Conservation (phyloP, 208 protist species). For the Tritrichomonas foetus region DNA sequence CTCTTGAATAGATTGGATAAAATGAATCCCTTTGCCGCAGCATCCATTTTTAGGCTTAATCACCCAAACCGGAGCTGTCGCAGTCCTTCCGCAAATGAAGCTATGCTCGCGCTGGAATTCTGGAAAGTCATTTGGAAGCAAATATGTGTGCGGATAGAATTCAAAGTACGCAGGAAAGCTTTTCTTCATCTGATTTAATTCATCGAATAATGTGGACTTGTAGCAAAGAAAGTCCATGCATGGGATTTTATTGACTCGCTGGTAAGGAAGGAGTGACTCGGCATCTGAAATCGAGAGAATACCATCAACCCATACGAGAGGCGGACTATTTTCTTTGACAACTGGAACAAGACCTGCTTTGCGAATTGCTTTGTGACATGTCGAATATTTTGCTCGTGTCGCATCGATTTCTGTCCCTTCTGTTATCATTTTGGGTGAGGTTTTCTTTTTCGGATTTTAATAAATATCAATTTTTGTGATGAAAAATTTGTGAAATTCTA, state of each 20-base stretch:
- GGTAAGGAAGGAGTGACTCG: background rate
- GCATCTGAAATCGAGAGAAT: background rate
- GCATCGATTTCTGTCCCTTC: background rate
- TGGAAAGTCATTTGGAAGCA: background rate
- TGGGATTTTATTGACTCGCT: background rate
- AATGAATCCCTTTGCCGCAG: background rate
- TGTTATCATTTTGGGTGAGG: background rate
- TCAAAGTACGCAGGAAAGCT: background rate
- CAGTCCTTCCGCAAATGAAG: background rate
- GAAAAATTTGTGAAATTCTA: background rate
- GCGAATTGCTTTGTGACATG: background rate
- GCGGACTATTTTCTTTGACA: background rate
- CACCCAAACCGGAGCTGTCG: background rate
- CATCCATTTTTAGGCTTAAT: background rate
- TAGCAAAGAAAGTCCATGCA: constrained; percentile 4
- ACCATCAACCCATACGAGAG: constrained; percentile 20
- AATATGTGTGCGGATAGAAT: background rate
- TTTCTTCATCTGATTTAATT: background rate
- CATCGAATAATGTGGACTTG: background rate
- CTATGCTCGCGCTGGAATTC: constrained; percentile 17
- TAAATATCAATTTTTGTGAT: background rate
- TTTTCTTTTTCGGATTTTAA: background rate
- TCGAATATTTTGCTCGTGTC: background rate
- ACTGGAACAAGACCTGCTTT: background rate
- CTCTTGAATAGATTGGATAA: constrained; percentile 8